Evolutionary conservation across 257 asterid species (phyloP), one percentile per base, ranked within the genome.

Genomic region (Solanum bukasovii): DNA sequence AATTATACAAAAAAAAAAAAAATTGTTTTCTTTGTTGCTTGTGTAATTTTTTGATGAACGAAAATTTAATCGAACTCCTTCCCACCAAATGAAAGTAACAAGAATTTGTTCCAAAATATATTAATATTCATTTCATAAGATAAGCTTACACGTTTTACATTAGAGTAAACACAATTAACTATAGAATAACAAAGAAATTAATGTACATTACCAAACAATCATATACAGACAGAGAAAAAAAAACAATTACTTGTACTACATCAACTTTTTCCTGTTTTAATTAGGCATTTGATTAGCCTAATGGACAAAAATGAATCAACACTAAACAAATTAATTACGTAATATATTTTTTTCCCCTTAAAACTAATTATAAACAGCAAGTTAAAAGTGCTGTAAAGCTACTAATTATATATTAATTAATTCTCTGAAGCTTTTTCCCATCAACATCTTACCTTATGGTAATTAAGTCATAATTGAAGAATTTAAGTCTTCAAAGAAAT

Each of bases 321-420:
- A 81, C 68, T 46, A 44, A 44, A 12, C 84, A 25, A 77, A 75
- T 25, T 44, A 44, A 27, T 44, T 44, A 79, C 56, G 14, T 42
- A 46, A 9, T 79, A 27, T 2, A 16, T 8, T 8, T 44, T 46
- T 46, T 56, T 1, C 0, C 0, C 14, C 83, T 13, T 31, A 5
- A 9, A 81, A 81, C 40, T 81, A 29, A 81, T 81, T 14, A 87
- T 38, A 68, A 81, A 68, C 87, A 77, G 73, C 72, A 16, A 84
- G 87, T 68, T 77, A 75, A 89, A 85, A 52, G 73, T 84, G 52
- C 87, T 85, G 77, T 18, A 74, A 35, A 67, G 78, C 67, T 42
- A 79, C 56, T 33, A 77, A 16, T 71, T 56, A 56, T 56, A 56
- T 56, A 56, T 56, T 33, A 77, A 71, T 71, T 71, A 31, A 65